A percentile compares a stretch with the other conserved stretches of the same genome.
phyloP scores from a whole-genome alignment of 2,329 filamentous ascomycete genomes.

The Colletotrichum euphorbiae region DNA sequence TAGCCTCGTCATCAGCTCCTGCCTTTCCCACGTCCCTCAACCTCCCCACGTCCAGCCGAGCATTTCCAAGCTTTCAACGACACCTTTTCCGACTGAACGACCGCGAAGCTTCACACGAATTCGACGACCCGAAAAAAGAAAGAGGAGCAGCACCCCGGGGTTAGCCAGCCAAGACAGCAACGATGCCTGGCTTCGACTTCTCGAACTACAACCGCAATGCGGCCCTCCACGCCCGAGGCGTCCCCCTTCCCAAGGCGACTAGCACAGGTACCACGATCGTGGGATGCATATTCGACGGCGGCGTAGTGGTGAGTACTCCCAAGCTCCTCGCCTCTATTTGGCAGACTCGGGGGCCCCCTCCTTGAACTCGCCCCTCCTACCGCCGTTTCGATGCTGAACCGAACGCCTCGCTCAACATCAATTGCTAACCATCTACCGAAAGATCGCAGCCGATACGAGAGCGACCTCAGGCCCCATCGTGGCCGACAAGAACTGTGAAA shows the following conservation, averaged over 20 bases:
- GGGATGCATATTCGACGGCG: conserved; percentile 94
- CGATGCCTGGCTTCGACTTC: conserved; percentile 98
- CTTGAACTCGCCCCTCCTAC: neutral
- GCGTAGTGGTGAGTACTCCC: conserved; percentile 79
- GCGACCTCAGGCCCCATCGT: conserved; percentile 98
- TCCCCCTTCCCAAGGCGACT: conserved; percentile 95
- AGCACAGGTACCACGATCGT: conserved; percentile 99
- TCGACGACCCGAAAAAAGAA: conserved; percentile 1
- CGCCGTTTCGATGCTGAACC: conserved; percentile 33
- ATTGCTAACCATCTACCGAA: conserved; percentile 18
- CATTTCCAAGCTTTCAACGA: conserved; percentile 8
- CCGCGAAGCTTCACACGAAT: conserved; percentile 11
- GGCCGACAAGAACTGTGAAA: conserved; percentile 99
- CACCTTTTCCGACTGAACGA: conserved; percentile 23
- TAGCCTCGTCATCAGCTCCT: conserved; percentile 67
- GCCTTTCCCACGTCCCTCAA: conserved; percentile 41
- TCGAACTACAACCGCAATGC: conserved; percentile 99
- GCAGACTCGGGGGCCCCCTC: neutral
- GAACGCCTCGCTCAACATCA: neutral
- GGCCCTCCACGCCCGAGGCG: conserved; percentile 91
- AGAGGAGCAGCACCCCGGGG: neutral
- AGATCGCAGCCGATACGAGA: conserved; percentile 98
- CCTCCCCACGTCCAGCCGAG: conserved; percentile 43
- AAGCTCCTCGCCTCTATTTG: conserved; percentile 42
- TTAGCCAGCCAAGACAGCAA: conserved; percentile 47